Evolutionary conservation across 495 filamentous ascomycete genomes (phyloP).

Genomic region (Hypomontagnella submonticulosa): DNA sequence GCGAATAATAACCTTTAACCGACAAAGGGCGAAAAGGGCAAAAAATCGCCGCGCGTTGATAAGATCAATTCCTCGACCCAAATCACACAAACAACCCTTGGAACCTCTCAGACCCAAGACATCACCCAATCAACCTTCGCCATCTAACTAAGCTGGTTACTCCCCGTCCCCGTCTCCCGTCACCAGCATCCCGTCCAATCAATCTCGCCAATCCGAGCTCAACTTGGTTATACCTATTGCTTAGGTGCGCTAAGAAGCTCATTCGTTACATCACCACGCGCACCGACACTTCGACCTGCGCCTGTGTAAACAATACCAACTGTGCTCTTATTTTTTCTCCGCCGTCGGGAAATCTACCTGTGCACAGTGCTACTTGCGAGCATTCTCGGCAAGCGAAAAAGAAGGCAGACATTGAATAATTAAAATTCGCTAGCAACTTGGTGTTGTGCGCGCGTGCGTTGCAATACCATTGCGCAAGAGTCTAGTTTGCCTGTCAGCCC

Average conservation of each 20-base stretch:
- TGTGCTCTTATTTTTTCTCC: slow-evolving; percentile 37
- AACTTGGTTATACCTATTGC: slow-evolving; percentile 40
- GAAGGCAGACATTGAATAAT: not conserved
- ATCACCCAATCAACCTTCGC: slow-evolving; percentile 34
- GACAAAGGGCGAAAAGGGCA: slow-evolving; percentile 16
- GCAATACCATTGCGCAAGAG: slow-evolving; percentile 41
- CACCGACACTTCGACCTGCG: slow-evolving; percentile 38
- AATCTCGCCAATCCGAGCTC: slow-evolving; percentile 47
- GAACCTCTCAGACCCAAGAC: slow-evolving; percentile 7
- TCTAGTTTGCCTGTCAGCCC: slow-evolving; percentile 33
- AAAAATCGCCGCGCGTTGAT: slow-evolving; percentile 29
- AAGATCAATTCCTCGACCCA: slow-evolving; percentile 31
- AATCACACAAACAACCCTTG: slow-evolving; percentile 43
- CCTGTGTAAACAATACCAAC: slow-evolving; percentile 47
- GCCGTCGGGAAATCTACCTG: slow-evolving; percentile 34
- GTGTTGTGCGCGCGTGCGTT: slow-evolving; percentile 34
- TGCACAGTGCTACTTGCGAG: slow-evolving; percentile 29
- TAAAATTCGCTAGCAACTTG: slow-evolving; percentile 20
- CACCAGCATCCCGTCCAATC: slow-evolving; percentile 41
- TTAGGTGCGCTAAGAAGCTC: slow-evolving; percentile 36
- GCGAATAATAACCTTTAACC: slow-evolving; percentile 35
- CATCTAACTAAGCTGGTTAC: slow-evolving; percentile 24
- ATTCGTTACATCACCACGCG: slow-evolving; percentile 52
- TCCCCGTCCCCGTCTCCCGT: slow-evolving; percentile 24
- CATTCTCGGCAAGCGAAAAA: slow-evolving; percentile 34